phyloP scores from a whole-genome alignment of 2,329 filamentous ascomycete species.

The Colletotrichum orchidophilum region DNA sequence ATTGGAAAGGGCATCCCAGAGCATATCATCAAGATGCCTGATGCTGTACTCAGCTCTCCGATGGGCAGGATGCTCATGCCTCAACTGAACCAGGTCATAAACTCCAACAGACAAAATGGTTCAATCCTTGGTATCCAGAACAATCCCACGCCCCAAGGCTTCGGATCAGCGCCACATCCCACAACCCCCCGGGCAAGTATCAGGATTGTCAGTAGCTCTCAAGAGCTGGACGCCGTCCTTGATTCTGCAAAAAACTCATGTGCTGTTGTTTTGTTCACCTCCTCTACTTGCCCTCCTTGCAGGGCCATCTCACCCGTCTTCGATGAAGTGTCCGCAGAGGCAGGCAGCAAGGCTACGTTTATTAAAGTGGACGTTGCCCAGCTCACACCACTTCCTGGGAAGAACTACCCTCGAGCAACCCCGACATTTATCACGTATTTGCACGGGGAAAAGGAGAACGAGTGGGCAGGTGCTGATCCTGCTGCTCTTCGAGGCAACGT shows the following conservation, averaged over 20 bases:
- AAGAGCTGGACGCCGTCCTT: constrained; percentile 70
- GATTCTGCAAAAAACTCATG: constrained; percentile 70
- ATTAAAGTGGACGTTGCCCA: constrained; percentile 85
- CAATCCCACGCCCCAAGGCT: constrained; percentile 37
- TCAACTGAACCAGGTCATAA: constrained; percentile 65
- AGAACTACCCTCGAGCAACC: constrained; percentile 77
- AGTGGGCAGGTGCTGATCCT: constrained; percentile 83
- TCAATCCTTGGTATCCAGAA: constrained; percentile 62
- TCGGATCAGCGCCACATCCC: constrained; percentile 36
- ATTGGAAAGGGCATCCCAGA: constrained; percentile 88
- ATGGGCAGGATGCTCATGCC: constrained; percentile 90
- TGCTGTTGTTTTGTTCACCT: constrained; percentile 92
- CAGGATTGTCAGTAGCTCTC: constrained; percentile 66
- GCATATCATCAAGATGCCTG: constrained; percentile 85
- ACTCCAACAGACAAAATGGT: constrained; percentile 59
- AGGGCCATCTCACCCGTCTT: constrained; percentile 84
- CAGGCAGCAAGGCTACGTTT: constrained; percentile 72
- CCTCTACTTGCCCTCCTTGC: constrained; percentile 85
- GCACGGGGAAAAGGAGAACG: constrained; percentile 77
- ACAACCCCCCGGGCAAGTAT: constrained; percentile 53
- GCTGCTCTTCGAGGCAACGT: constrained; percentile 76
- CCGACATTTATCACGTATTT: constrained; percentile 91
- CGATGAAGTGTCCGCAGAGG: constrained; percentile 80
- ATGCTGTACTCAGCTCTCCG: constrained; percentile 85
- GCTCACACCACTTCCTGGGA: constrained; percentile 48